These are phyloP conservation scores for Raddia distichophylla DNA, from an alignment of 176 grass and related monocot species.

Conservation along the genomic window DNA sequence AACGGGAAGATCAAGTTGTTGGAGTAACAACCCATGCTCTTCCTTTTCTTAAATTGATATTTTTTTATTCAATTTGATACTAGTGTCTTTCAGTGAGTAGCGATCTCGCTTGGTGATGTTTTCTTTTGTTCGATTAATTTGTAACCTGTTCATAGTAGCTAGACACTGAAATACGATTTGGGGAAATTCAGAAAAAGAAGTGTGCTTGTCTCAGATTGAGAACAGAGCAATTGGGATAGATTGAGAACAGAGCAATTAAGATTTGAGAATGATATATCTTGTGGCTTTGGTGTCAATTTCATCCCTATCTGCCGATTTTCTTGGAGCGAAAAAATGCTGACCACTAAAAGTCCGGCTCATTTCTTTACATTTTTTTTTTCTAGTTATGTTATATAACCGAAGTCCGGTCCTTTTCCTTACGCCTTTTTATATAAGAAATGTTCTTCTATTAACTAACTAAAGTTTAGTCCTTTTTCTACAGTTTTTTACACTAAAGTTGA, in stretches of 20 bases:
- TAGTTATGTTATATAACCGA: too few species aligned
- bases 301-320: neutral
- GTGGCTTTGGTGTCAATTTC: neutral
- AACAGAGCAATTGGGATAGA: neutral
- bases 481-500: too few species aligned
- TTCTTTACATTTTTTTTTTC: neutral
- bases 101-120: neutral
- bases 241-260: neutral
- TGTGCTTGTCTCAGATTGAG: neutral
- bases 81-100: neutral
- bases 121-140: slow-evolving; percentile 1
- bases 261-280: neutral
- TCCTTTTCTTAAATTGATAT: neutral
- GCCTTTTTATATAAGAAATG: neutral
- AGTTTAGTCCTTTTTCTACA: too few species aligned
- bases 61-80: slow-evolving; percentile 34
- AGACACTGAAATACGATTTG: slow-evolving; percentile 8
- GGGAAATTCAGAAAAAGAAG: slow-evolving; percentile 2
- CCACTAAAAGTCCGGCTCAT: slow-evolving; percentile 11
- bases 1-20: neutral
- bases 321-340: neutral
- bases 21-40: slow-evolving; percentile 10
- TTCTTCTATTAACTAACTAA: too few species aligned
- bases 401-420: neutral
- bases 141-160: slow-evolving; percentile 53